Conservation (phyloP, 2,329 filamentous ascomycete genomes). For the Colletotrichum gigasporum region DNA sequence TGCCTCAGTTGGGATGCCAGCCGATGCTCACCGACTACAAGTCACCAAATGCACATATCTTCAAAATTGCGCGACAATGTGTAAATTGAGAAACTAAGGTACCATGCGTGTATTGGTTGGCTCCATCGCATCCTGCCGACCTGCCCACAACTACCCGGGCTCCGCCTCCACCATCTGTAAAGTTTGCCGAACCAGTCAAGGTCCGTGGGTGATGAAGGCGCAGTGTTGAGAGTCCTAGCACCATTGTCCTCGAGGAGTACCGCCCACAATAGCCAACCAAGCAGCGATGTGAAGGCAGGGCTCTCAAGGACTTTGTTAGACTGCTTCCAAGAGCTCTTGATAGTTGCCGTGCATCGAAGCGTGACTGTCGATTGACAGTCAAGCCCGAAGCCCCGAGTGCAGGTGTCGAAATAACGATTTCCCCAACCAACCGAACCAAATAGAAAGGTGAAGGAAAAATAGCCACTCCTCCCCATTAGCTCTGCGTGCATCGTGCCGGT, state of each 20-base stretch:
- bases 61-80: conserved; percentile 10
- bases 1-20: background rate
- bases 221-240: conserved; percentile 22
- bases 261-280: background rate
- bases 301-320: background rate
- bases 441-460: conserved; percentile 14
- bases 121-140: background rate
- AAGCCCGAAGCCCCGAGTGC: background rate
- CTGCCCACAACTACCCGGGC: conserved; percentile 17
- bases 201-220: conserved; percentile 18
- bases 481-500: background rate
- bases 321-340: conserved; percentile 1
- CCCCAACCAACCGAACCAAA: conserved; percentile 23
- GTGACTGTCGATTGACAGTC: background rate
- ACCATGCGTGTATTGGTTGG: conserved; percentile 26
- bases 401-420: conserved; percentile 4
- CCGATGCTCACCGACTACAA: background rate
- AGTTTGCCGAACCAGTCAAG: conserved; percentile 8
- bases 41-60: background rate
- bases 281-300: background rate
- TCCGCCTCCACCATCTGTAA: conserved; percentile 26
- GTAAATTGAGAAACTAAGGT: conserved; percentile 30
- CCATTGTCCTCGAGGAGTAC: background rate
- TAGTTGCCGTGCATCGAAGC: background rate
- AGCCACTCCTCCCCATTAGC: conserved; percentile 8